These are phyloP conservation scores for Vaccinium macrocarpon DNA, from an alignment of 148 eudicot species.

Conservation along the genomic window DNA sequence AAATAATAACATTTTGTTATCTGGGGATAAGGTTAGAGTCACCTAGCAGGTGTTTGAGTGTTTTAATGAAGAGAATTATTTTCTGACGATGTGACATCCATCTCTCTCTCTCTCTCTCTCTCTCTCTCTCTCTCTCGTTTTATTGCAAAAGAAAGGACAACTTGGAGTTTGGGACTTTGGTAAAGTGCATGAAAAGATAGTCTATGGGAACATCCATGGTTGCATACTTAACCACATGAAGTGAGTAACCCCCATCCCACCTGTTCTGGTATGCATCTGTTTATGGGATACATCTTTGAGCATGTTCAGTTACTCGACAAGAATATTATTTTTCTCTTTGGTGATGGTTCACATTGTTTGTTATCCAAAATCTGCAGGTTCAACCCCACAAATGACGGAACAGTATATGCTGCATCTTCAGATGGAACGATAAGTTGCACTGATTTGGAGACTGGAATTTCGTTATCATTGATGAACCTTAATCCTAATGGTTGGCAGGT, in stretches of 20 bases:
- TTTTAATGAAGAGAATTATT: background rate
- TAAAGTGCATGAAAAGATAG: constrained; percentile 84
- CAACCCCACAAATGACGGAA: constrained; percentile 69
- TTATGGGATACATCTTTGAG: background rate
- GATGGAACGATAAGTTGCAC: constrained; percentile 93
- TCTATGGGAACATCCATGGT: constrained; percentile 73
- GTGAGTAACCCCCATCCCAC: constrained; percentile 37
- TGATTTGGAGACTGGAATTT: constrained; percentile 91
- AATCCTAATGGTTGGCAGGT: constrained; percentile 98
- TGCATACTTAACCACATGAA: constrained; percentile 89
- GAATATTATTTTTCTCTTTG: background rate
- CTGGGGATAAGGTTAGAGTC: constrained; percentile 88
- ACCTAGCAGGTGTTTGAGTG: background rate
- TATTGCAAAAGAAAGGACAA: constrained; percentile 78
- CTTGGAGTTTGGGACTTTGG: constrained; percentile 94
- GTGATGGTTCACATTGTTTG: constrained; percentile 1
- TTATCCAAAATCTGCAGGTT: constrained; percentile 44
- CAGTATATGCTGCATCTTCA: constrained; percentile 81
- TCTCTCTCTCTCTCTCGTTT: constrained; percentile 2
- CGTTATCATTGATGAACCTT: constrained; percentile 70
- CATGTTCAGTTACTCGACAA: background rate
- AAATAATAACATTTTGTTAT: constrained; percentile 67
- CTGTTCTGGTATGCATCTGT: background rate
- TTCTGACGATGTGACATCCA: background rate
- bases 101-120: too few relatives aligned